These are phyloP conservation scores for Silene vulgaris DNA, from an alignment of 179 eudicot genomes.

Conservation along the genomic window DNA sequence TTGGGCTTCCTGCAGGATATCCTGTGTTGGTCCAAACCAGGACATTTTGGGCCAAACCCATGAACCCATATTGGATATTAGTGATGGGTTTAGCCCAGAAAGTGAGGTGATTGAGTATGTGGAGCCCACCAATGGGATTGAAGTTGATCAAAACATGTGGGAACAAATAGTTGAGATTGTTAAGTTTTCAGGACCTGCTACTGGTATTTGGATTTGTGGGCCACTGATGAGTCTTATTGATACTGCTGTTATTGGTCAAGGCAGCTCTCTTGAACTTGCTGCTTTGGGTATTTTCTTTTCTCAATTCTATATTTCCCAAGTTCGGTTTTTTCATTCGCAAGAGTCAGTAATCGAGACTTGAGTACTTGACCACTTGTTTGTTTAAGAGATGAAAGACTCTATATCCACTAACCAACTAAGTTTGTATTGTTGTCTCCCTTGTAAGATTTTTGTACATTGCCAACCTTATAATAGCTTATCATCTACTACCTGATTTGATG, in stretches of 20 bases:
- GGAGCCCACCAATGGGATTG: constrained; percentile 13
- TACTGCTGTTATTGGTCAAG: constrained; percentile 90
- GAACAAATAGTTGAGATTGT: constrained; percentile 67
- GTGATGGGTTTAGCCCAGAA: constrained; percentile 8
- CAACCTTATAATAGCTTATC: too few species aligned
- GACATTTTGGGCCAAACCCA: constrained; percentile 24
- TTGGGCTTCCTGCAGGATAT: not conserved
- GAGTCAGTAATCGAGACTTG: too few species aligned
- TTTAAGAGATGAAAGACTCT: too few species aligned
- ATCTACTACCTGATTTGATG: too few species aligned
- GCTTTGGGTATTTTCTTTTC: constrained; percentile 58
- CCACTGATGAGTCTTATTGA: constrained; percentile 97
- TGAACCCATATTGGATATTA: constrained; percentile 15
- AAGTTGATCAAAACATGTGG: constrained; percentile 47
- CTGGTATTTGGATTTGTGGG: constrained; percentile 90
- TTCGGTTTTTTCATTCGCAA: too few species aligned
- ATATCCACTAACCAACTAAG: too few species aligned
- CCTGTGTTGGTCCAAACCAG: constrained; percentile 31
- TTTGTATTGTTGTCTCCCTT: too few species aligned
- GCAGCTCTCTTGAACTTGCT: constrained; percentile 88
- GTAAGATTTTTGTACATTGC: too few species aligned
- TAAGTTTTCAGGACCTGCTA: constrained; percentile 89
- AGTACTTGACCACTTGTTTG: too few species aligned
- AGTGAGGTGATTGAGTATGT: constrained; percentile 4
- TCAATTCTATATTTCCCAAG: too few species aligned